Evolutionary conservation across 148 eudicot genomes (phyloP), one percentile per base, ranked within the genome.

Genomic region (Persicaria tinctoria): DNA sequence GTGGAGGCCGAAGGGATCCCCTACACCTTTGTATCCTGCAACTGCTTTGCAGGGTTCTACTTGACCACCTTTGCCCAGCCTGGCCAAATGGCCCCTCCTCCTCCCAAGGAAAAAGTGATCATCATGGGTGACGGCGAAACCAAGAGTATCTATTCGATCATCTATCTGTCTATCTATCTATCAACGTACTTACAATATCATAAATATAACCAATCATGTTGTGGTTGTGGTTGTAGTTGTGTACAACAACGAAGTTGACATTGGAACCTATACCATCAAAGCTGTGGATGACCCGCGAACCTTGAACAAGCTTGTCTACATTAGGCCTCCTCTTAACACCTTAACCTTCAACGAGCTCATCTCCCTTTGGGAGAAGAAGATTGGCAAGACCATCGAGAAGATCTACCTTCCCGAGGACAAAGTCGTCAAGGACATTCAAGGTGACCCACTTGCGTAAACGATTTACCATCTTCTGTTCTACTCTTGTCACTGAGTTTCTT

Each of bases 61-160:
- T 73, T 78, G 38, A 13, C 71, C 10, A 75, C 20, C 50, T 74
- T 84, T 54, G 70, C 47, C 16, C 86, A 84, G 57, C 57, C n/a
- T 53, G 57, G 57, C 56, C 27, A 17, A 18, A 64, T 71, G 8
- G 64, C 76, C 4, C 32, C 83, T 1, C 16, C 64, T 38, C 83
- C 86, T 47, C 82, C 82, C 12, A 76, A 74, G 6, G 82, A 79
- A 72, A 77, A 81, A 68, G 83, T 84, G n/a, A 66, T 77, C 60
- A 77, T 79, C 38, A 68, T 66, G 1, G 87, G 87, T 64, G 81
- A 83, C 49, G 86, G 86, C 44, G 80, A 80, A 44, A 20, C 82
- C 17, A 84, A 81, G 76, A 75, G 84, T 84, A 79, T 71, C 41
- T 32, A 32, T 23, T 23, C 27, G 27, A 23, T 23, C 27, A 23